Evolutionary conservation across 2,329 filamentous ascomycete species (phyloP), one percentile per base, ranked within the genome.

Genomic region (Penicillium sp.): DNA sequence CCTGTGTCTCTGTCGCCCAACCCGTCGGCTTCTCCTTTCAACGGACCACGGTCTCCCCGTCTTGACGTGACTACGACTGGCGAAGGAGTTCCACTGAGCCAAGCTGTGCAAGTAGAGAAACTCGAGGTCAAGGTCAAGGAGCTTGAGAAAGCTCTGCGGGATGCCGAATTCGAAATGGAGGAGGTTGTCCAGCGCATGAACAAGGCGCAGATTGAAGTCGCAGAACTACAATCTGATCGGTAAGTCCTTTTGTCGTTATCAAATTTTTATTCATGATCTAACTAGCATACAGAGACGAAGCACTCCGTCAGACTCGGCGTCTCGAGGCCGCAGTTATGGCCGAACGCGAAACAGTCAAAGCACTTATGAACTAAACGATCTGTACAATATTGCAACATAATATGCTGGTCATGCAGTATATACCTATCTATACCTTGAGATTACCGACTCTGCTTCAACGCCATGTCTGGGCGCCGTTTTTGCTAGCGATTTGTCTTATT

Each of bases 171-270:
- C 50, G 89, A 93, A 74, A 93, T 94, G 88, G 85, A 90, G 68
- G 86, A 90, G 71, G 90, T 94, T 7, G 88, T 95, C 7, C 80
- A 86, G 59, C 82, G 88, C 61, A 93, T 95, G 86, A 93, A 90
- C 73, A 79, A 80, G 64, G 89, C 89, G 9, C 90, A 94, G 75
- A 89, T 92, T 64, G 88, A 92, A 74, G 90, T 94, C 56, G 84
- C 89, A 66, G 83, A 90, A 68, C 78, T 95, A 57, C 89, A 92
- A 72, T 71, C 72, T 59, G 76, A 77, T 61, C 74, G 74, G 75
- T 77, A 69, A 59, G 66, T 57, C 60, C 58, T 57, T 51, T 40
- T 52, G n/a, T 9, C 9, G 6, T 40, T 47, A 54, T 45, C 11
- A 46, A 23, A 50, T 57, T 57, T 59, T 56, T 55, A 45, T 56